phyloP scores from a whole-genome alignment of 2,329 filamentous ascomycete species.

The Xylariaceae sp. region DNA sequence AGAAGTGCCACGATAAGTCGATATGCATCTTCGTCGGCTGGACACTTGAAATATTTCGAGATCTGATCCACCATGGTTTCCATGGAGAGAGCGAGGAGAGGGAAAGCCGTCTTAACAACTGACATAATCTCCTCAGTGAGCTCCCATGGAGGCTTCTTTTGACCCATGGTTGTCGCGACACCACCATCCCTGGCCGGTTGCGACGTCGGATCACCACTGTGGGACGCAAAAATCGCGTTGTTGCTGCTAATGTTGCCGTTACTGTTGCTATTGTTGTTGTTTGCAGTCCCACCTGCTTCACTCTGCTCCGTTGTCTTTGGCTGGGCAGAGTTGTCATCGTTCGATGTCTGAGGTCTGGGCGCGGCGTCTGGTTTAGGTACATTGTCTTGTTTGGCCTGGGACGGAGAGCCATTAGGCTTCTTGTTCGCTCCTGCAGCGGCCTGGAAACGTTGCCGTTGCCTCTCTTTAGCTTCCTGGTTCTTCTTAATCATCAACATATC shows the following conservation, averaged over 20 bases:
- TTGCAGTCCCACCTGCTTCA: slow-evolving; percentile 29
- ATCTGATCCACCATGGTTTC: slow-evolving; percentile 99
- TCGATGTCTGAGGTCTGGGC: slow-evolving; percentile 49
- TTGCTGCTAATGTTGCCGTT: slow-evolving; percentile 1
- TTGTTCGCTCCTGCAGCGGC: slow-evolving; percentile 38
- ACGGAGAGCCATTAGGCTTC: slow-evolving; percentile 44
- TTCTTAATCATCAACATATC: slow-evolving; percentile 93
- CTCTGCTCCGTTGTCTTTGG: slow-evolving; percentile 41
- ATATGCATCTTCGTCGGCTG: slow-evolving; percentile 96
- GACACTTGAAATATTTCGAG: slow-evolving; percentile 98
- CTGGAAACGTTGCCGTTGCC: slow-evolving; percentile 47
- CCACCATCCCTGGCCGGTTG: slow-evolving; percentile 28
- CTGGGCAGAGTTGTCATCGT: slow-evolving; percentile 39
- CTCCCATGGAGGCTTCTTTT: slow-evolving; percentile 87
- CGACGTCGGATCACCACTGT: slow-evolving; percentile 24
- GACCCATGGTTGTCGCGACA: slow-evolving; percentile 31
- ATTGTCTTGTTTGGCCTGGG: slow-evolving; percentile 50
- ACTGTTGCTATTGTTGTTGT: no score
- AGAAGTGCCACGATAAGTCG: slow-evolving; percentile 93
- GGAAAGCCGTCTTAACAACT: slow-evolving; percentile 93
- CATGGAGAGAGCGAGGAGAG: slow-evolving; percentile 92
- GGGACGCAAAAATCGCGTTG: slow-evolving; percentile 22
- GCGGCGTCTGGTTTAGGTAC: slow-evolving; percentile 37
- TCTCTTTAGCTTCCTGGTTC: slow-evolving; percentile 71
- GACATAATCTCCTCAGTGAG: slow-evolving; percentile 94